These are phyloP conservation scores for Wickerhamiella cacticola DNA, from an alignment of 805 yeast species.

Conservation along the genomic window DNA sequence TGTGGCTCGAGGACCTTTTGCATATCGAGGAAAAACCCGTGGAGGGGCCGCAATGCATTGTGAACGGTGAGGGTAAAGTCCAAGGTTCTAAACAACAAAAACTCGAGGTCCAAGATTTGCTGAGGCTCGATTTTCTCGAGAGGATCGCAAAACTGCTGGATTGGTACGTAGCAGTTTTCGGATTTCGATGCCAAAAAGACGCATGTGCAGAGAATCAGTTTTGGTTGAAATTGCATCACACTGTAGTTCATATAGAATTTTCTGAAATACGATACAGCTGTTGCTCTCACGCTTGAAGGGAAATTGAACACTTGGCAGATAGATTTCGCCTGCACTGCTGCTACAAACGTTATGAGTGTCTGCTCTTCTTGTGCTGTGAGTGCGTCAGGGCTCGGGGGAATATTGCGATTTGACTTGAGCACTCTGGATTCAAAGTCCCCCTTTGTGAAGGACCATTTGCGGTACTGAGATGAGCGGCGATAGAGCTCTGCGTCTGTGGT, in stretches of 20 bases:
- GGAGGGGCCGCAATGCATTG: constrained; percentile 80
- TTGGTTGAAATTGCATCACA: constrained; percentile 82
- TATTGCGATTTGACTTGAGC: constrained; percentile 37
- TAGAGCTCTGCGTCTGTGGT: constrained; percentile 77
- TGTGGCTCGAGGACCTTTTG: constrained; percentile 42
- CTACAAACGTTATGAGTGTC: constrained; percentile 48
- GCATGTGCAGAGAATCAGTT: constrained; percentile 63
- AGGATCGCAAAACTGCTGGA: constrained; percentile 62
- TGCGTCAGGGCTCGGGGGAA: constrained; percentile 32
- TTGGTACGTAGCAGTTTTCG: constrained; percentile 80
- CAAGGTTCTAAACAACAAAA: constrained; percentile 57
- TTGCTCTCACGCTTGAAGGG: constrained; percentile 79
- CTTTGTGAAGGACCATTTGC: constrained; percentile 70
- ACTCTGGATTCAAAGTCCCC: constrained; percentile 42
- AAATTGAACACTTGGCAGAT: constrained; percentile 62
- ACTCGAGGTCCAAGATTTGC: constrained; percentile 68
- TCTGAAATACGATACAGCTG: constrained; percentile 72
- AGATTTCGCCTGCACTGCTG: constrained; percentile 57
- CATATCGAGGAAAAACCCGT: constrained; percentile 87
- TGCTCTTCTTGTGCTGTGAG: constrained; percentile 61
- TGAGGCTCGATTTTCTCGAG: constrained; percentile 42
- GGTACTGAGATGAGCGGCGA: constrained; percentile 73
- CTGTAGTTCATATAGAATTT: constrained; percentile 70
- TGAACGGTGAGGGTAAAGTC: constrained; percentile 74
- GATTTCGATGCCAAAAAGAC: constrained; percentile 85